Evolutionary conservation across 2,329 filamentous ascomycete species (phyloP), one percentile per base, ranked within the genome.

Genomic region (Nemania diffusa): DNA sequence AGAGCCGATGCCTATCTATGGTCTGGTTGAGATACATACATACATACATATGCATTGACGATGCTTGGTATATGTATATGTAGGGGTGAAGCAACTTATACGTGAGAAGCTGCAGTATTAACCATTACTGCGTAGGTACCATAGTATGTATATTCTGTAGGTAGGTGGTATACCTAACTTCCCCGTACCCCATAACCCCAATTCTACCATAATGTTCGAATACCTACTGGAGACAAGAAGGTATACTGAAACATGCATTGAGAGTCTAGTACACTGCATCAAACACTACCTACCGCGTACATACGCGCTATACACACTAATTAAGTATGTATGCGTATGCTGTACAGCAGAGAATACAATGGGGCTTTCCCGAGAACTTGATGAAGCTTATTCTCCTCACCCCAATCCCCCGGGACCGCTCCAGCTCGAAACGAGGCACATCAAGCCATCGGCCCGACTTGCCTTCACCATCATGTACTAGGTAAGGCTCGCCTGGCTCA

Each of bases 401-500:
- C 53, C 62, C 62, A 58, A 65, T 65, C 29, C 44, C 62, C 56
- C 57, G 50, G 50, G 26, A 34, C 50, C 44, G 55, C 52, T 29
- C 64, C 52, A 62, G 57, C 53, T 61, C 57, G 64, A 64, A 57
- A 63, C 64, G 34, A 57, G 52, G 67, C 48, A 61, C 55, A 22
- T 58, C 27, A 42, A 37, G 50, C 32, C 40, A 65, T 70, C 68
- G 68, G 68, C 48, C 68, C 68, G 68, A 70, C 62, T 70, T 50
- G n/a, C 63, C 62, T 48, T 62, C 42, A 60, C 65, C 44, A 65
- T 57, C 50, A 59, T 61, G 53, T 51, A 57, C 56, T 64, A 57
- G 48, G 55, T 34, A 64, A 62, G 55, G 55, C 55, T 67, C 53
- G 58, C 32, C 24, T n/a, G 48, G 40, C 17, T 55, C 56, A 63